phyloP scores from a whole-genome alignment of 108 stramenopile species.

The Conticribra weissflogii region DNA sequence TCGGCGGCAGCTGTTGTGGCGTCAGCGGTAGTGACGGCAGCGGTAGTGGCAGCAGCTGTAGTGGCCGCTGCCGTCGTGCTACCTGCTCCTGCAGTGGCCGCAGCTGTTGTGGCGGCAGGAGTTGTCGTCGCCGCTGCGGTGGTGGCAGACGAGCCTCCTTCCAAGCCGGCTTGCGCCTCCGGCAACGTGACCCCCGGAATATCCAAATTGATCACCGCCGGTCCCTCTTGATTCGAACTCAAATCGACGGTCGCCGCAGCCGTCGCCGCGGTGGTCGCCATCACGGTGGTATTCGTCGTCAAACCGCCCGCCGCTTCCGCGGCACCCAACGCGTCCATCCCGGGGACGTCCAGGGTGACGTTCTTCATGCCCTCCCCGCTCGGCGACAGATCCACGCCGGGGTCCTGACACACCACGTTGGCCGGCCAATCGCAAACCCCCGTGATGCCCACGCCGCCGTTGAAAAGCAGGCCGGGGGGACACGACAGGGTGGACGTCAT shows the following conservation, averaged over 20 bases:
- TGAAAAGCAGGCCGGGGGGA: slow-evolving; percentile 22
- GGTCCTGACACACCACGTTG: slow-evolving; percentile 7
- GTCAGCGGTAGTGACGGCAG: not conserved
- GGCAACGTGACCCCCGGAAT: not conserved
- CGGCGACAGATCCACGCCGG: not conserved
- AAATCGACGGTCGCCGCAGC: no score
- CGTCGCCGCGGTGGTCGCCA: no score
- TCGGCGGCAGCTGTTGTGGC: not conserved
- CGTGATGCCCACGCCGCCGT: slow-evolving; percentile 23
- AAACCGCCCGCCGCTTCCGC: no score
- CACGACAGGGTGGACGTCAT: slow-evolving; percentile 4
- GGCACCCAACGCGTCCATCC: no score
- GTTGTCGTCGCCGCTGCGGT: not conserved
- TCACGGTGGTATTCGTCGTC: no score
- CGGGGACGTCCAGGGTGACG: not conserved
- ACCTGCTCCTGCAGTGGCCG: not conserved
- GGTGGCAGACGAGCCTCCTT: not conserved
- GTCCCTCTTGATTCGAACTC: not conserved
- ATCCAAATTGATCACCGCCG: not conserved
- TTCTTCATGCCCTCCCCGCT: not conserved
- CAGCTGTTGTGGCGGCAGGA: not conserved
- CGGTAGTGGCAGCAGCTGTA: not conserved
- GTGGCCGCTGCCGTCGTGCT: not conserved
- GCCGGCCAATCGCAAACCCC: slow-evolving; percentile 27
- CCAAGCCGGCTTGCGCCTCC: not conserved